phyloP scores from a whole-genome alignment of 352 stramenopile species.

The Globisporangium heterothallicum region DNA sequence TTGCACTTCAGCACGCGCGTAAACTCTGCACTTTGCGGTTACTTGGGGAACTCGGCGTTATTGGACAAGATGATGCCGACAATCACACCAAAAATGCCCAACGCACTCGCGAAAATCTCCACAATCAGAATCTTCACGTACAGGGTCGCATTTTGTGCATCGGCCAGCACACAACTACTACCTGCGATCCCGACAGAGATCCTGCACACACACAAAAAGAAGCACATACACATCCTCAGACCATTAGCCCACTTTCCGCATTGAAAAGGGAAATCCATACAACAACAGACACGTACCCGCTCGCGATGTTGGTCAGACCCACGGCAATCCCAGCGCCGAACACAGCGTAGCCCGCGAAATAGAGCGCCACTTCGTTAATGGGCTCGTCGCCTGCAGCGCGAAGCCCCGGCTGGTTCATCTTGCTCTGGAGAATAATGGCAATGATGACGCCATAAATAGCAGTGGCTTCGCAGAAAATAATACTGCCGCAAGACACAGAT shows the following conservation, averaged over 20 bases:
- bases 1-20: no score
- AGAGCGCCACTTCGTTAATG: slow-evolving; percentile 75
- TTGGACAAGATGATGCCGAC: slow-evolving; percentile 99
- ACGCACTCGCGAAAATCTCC: slow-evolving; percentile 99
- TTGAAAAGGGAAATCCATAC: background rate
- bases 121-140: slow-evolving; percentile 99
- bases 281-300: slow-evolving; percentile 64
- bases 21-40: no score
- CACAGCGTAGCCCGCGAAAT: slow-evolving; percentile 97
- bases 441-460: slow-evolving; percentile 99
- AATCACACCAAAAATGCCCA: slow-evolving; percentile 99
- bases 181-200: slow-evolving; percentile 98
- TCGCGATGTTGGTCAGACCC: slow-evolving; percentile 97
- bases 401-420: slow-evolving; percentile 84
- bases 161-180: slow-evolving; percentile 95
- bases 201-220: slow-evolving; percentile 26
- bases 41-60: slow-evolving; percentile 92
- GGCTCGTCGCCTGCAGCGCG: slow-evolving; percentile 53
- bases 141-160: slow-evolving; percentile 96
- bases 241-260: background rate
- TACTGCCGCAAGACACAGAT: no score
- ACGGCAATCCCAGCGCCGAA: slow-evolving; percentile 97
- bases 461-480: slow-evolving; percentile 99
- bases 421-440: slow-evolving; percentile 98
- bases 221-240: background rate